phyloP scores from a whole-genome alignment of 1,139 yeast genomes.

The Chernovozyma sophiae-reginae region DNA sequence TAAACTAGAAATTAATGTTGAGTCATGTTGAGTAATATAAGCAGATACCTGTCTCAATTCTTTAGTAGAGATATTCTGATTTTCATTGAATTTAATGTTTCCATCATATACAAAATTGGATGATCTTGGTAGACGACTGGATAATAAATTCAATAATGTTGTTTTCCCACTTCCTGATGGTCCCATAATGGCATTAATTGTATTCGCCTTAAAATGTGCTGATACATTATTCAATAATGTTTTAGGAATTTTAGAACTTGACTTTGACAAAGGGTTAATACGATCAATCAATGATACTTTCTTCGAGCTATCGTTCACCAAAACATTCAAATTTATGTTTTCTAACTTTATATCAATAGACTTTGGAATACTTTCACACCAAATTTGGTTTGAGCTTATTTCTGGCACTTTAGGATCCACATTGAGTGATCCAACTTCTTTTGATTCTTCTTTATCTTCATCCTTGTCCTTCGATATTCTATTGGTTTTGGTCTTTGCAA shows the following conservation, averaged over 20 bases:
- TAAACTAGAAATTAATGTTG: conserved; percentile 60
- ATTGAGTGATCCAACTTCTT: conserved; percentile 2
- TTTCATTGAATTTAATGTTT: conserved; percentile 18
- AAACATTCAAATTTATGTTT: conserved; percentile 18
- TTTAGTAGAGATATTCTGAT: conserved; percentile 33
- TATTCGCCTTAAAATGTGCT: conserved; percentile 56
- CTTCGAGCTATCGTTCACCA: conserved; percentile 7
- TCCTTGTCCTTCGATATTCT: conserved; percentile 30
- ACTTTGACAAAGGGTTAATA: background rate
- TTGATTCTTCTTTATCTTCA: conserved; percentile 13
- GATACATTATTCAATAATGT: conserved; percentile 41
- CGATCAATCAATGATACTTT: background rate
- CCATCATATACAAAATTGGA: conserved; percentile 22
- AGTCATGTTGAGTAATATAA: conserved; percentile 80
- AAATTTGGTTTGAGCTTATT: conserved; percentile 4
- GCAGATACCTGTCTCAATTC: conserved; percentile 52
- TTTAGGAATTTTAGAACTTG: conserved; percentile 3
- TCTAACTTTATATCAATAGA: conserved; percentile 17
- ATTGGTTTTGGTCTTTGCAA: conserved; percentile 42
- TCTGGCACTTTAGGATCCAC: background rate
- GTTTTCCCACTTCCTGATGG: conserved; percentile 90
- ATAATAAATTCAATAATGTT: conserved; percentile 61
- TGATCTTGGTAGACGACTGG: conserved; percentile 53
- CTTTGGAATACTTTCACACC: conserved; percentile 3
- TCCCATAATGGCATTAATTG: conserved; percentile 82